phyloP scores from a whole-genome alignment of 352 stramenopile species.

The Globisporangium camurandrum region DNA sequence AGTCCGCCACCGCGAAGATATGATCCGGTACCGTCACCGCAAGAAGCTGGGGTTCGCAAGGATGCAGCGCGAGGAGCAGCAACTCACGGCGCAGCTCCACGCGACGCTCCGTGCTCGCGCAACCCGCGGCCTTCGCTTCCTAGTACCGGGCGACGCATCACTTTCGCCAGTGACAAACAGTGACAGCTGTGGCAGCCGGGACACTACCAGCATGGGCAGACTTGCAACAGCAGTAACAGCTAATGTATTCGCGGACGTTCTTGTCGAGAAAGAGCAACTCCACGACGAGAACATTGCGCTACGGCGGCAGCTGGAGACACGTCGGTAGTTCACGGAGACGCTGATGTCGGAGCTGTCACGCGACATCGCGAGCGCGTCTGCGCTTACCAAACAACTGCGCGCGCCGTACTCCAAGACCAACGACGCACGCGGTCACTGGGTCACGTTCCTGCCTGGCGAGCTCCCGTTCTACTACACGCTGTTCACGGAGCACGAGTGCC shows the following conservation, averaged over 20 bases:
- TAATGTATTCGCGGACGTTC: not conserved
- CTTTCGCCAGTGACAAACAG: too few relatives aligned
- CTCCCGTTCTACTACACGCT: conserved; percentile 5
- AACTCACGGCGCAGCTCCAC: conserved; percentile 1
- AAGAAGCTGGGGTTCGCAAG: not conserved
- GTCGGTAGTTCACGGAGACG: not conserved
- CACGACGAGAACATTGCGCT: not conserved
- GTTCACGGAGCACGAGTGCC: conserved; percentile 9
- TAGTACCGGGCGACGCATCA: too few relatives aligned
- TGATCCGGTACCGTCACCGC: conserved; percentile 4
- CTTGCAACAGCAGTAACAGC: not conserved
- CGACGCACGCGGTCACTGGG: not conserved
- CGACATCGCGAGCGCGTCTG: not conserved
- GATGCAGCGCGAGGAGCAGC: conserved; percentile 4
- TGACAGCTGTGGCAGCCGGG: too few relatives aligned
- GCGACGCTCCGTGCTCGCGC: not conserved
- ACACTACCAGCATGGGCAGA: not conserved
- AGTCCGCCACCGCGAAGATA: not conserved
- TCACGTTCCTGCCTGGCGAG: conserved; percentile 4
- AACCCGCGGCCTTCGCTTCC: not conserved
- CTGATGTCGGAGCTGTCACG: too few relatives aligned
- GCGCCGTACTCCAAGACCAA: too few relatives aligned
- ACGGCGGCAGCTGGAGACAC: not conserved
- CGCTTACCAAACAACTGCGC: too few relatives aligned
- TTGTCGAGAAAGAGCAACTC: conserved; percentile 6